These are phyloP conservation scores for Chlorophyllum brunneum DNA, from an alignment of 768 basidiomycete species.

Conservation along the genomic window DNA sequence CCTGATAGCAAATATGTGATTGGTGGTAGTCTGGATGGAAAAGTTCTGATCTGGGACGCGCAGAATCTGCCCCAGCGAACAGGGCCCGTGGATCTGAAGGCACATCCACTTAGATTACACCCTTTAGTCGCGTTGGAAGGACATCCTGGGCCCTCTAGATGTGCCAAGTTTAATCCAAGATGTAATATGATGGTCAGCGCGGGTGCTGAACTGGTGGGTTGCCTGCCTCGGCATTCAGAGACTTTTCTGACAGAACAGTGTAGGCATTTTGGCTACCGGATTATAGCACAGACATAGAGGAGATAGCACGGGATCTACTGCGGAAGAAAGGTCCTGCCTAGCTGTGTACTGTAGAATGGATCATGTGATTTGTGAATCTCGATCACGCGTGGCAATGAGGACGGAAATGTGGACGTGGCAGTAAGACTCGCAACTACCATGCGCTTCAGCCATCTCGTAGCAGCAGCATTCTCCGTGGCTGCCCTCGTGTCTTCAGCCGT, in stretches of 20 bases:
- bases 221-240: conserved; percentile 1
- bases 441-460: conserved; percentile 1
- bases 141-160: conserved; percentile 80
- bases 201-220: conserved; percentile 72
- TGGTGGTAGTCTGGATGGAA: conserved; percentile 82
- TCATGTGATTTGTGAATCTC: conserved; percentile 1
- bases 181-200: conserved; percentile 85
- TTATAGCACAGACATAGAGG: conserved; percentile 61
- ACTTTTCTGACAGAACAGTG: conserved; percentile 6
- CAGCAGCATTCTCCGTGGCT: not conserved
- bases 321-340: conserved; percentile 42
- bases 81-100: conserved; percentile 53
- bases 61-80: conserved; percentile 51
- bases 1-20: conserved; percentile 91
- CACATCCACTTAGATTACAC: conserved; percentile 42
- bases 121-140: conserved; percentile 58
- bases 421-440: not conserved
- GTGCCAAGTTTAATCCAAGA: conserved; percentile 88
- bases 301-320: conserved; percentile 65
- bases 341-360: too few relatives aligned
- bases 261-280: conserved; percentile 53
- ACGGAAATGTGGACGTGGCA: conserved; percentile 10
- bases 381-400: conserved; percentile 2
- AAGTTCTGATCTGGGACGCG: conserved; percentile 85
- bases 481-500: conserved; percentile 11